Evolutionary conservation across 2,329 filamentous ascomycete genomes (phyloP).

Genomic region (Xylaria sp.): DNA sequence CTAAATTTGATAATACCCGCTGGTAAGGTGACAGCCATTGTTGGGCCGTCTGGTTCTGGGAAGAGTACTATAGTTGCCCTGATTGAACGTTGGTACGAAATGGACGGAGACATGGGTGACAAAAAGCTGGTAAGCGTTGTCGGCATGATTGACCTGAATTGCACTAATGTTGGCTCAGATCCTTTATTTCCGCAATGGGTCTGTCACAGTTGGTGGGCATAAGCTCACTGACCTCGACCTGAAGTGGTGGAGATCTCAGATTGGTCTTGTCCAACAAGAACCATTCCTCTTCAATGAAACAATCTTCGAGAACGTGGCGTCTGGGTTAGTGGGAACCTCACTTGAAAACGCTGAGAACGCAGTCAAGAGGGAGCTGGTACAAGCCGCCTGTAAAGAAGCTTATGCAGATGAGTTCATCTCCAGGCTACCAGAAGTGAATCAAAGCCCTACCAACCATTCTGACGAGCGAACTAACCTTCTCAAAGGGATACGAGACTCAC

Average conservation of each 20-base stretch:
- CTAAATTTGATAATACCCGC: conserved; percentile 68
- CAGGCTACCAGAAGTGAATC: conserved; percentile 57
- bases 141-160: neutral
- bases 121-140: conserved; percentile 46
- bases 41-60: conserved; percentile 77
- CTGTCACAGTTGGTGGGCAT: conserved; percentile 64
- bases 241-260: conserved; percentile 71
- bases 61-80: conserved; percentile 80
- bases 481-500: conserved; percentile 66
- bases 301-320: conserved; percentile 71
- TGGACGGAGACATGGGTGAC: conserved; percentile 57
- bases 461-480: conserved; percentile 1
- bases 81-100: conserved; percentile 77
- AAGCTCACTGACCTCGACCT: conserved; percentile 68
- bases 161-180: conserved; percentile 37
- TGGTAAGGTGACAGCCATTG: conserved; percentile 78
- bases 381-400: conserved; percentile 66
- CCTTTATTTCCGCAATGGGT: conserved; percentile 56
- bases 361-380: conserved; percentile 59
- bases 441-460: conserved; percentile 2
- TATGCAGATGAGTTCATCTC: conserved; percentile 69
- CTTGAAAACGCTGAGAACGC: conserved; percentile 63
- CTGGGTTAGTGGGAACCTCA: conserved; percentile 64
- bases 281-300: conserved; percentile 75
- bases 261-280: conserved; percentile 75